Conservation (phyloP, 306 rosid species). For the Quercus gilva region DNA sequence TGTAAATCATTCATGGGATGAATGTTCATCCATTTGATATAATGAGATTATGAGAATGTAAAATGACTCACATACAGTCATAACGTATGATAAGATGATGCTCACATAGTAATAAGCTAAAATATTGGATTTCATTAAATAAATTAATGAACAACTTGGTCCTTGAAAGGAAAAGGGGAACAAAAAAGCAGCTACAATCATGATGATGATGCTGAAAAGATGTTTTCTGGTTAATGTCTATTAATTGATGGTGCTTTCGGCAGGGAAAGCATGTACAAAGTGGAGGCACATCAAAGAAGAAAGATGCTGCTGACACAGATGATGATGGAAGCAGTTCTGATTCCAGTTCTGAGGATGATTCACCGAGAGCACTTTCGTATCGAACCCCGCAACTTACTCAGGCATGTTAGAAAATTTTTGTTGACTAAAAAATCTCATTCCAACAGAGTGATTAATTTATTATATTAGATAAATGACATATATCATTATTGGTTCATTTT, state of each 20-base stretch:
- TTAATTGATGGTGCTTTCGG: slow-evolving; percentile 6
- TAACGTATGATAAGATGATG: background rate
- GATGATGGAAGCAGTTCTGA: slow-evolving; percentile 77
- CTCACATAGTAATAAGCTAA: background rate
- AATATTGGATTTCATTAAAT: background rate
- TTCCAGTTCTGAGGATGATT: slow-evolving; percentile 69
- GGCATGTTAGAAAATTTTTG: slow-evolving; percentile 37
- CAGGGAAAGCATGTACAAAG: slow-evolving; percentile 57
- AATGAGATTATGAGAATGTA: background rate
- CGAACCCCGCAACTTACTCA: slow-evolving; percentile 83
- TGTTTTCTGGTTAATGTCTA: background rate
- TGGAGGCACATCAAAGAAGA: slow-evolving; percentile 65
- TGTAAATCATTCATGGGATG: background rate
- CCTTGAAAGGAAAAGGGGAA: background rate
- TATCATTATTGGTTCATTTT: background rate
- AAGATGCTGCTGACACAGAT: slow-evolving; percentile 46
- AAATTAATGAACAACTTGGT: background rate
- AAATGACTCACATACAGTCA: background rate
- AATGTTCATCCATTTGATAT: background rate
- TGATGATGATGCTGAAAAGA: background rate
- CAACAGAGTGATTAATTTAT: background rate
- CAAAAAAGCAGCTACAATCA: background rate
- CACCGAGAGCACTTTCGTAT: slow-evolving; percentile 57
- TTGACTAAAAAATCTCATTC: background rate
- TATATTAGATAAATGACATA: background rate